A percentile compares a stretch with the other conserved stretches of the same genome.
Conservation (phyloP, 2,329 filamentous ascomycete species). For the Rhynchosporium graminicola region DNA sequence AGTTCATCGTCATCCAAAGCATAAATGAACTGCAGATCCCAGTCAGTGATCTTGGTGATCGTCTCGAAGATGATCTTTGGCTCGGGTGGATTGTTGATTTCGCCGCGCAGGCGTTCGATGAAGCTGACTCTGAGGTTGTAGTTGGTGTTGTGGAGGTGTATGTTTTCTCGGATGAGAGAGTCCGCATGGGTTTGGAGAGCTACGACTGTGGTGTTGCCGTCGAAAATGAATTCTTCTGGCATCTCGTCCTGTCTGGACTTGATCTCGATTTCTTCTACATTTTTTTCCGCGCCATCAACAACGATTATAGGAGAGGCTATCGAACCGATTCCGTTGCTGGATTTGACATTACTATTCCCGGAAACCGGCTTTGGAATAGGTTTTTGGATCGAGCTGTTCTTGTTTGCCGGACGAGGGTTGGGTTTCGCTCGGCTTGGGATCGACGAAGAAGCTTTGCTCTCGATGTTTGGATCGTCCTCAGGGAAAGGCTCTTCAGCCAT, state of each 20-base stretch:
- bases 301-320: too few species aligned
- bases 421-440: too few species aligned
- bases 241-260: not conserved
- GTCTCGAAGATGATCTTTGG: not conserved
- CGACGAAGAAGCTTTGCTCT: too few species aligned
- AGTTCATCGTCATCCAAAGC: not conserved
- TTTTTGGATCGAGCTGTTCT: too few species aligned
- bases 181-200: not conserved
- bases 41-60: constrained; percentile 2
- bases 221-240: not conserved
- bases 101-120: not conserved
- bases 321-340: too few species aligned
- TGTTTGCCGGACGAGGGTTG: too few species aligned
- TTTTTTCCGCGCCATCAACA: too few species aligned
- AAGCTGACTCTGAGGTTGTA: not conserved
- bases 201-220: not conserved
- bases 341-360: too few species aligned
- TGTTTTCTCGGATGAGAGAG: not conserved
- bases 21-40: not conserved
- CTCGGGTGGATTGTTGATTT: not conserved
- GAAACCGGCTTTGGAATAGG: too few species aligned
- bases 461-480: too few species aligned
- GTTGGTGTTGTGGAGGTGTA: not conserved
- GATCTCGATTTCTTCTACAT: not conserved
- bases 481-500: too few species aligned